Evolutionary conservation across 371 early-diverging fungal genomes (phyloP), one percentile per base, ranked within the genome.

Genomic region (Umbelopsis sp.): DNA sequence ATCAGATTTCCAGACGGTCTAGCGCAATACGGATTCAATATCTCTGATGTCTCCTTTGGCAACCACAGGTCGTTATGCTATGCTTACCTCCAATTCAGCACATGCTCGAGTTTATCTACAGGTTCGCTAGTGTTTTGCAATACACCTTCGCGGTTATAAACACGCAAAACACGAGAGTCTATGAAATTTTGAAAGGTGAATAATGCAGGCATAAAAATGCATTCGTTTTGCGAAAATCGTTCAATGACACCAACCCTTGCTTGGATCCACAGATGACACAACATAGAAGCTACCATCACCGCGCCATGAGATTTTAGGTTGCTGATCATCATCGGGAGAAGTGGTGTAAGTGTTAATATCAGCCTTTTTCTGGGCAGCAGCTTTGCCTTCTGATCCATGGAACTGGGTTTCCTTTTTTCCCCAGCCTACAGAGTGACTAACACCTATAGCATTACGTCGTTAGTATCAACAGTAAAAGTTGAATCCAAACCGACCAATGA

Each of bases 371-470:
- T 78, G 80, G 10, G 84, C 95, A 8, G 93, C 94, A 52, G 78
- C 80, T 75, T 96, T 98, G 65, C 96, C 97, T 32, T 82, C 93
- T 18, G 89, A 87, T 46, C 99, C 99, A 73, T 98, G 97, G 74
- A 97, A 99, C 76, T 99, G 99, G 9, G 99, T 99, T 74, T 96
- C 98, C 68, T 95, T 96, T 66, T 87, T 91, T 63, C 99, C 99
- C 99, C 99, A 99, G 44, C 99, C 99, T n/a, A 99, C 90, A 63
- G 82, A 89, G 44, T 93, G 92, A 24, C 84, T 86, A 50, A 86
- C 84, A 63, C 89, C 92, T 90, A 69, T n/a, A 22, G 18, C 32
- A 37, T 50, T 52, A 22, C 0, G 70, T 62, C 0, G 69, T 53
- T 25, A 44, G 22, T 44, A 50, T 46, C 25, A 20, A n/a, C 10